Conservation (phyloP, 495 filamentous ascomycete species). For the Hypoxylon lienhwacheense region DNA sequence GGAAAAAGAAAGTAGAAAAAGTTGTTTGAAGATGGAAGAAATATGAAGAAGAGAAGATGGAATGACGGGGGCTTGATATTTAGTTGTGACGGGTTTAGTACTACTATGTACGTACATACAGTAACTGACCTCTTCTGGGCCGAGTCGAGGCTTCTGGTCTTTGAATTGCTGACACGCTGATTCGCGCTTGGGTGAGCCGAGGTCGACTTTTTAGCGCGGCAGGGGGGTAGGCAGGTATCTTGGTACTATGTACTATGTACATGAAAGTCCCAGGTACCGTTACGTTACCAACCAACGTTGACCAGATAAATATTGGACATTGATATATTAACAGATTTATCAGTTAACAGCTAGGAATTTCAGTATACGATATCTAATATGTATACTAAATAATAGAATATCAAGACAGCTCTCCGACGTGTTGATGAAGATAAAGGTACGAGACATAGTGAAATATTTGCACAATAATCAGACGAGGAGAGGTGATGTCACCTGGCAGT, state of each 20-base stretch:
- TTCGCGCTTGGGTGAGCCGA: conserved; percentile 46
- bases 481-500: conserved; percentile 30
- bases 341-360: too few species aligned
- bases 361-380: too few species aligned
- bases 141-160: conserved; percentile 39
- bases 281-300: too few species aligned
- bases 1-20: conserved; percentile 16
- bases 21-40: conserved; percentile 5
- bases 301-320: too few species aligned
- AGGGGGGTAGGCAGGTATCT: conserved; percentile 8
- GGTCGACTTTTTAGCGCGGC: conserved; percentile 29
- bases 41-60: conserved; percentile 20
- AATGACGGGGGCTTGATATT: conserved; percentile 46
- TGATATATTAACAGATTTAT: too few species aligned
- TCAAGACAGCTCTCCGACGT: neutral
- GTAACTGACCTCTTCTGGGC: conserved; percentile 32
- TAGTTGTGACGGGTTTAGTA: conserved; percentile 32
- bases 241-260: neutral
- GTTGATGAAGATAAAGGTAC: conserved; percentile 12
- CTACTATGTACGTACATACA: too few species aligned
- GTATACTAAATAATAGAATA: too few species aligned
- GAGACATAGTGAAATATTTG: conserved; percentile 7
- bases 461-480: conserved; percentile 30
- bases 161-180: conserved; percentile 52
- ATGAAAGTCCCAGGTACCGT: neutral